Conservation (phyloP, 208 protist species). For the Wallacemonas sp. region DNA sequence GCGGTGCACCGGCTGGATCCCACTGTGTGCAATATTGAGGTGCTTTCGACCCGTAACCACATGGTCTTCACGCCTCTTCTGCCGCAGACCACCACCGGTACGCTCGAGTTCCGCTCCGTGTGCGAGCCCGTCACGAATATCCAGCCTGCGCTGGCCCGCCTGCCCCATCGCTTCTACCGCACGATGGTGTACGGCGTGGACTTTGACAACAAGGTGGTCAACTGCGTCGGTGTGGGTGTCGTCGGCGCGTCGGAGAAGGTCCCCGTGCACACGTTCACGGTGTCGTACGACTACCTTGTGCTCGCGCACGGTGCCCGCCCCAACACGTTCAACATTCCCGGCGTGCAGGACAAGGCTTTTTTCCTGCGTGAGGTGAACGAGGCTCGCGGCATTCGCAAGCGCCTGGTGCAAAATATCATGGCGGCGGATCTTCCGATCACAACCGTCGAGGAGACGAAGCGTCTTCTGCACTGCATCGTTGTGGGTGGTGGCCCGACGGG, state of each 20-base stretch:
- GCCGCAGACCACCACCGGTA: slow-evolving; percentile 90
- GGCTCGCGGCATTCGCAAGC: slow-evolving; percentile 87
- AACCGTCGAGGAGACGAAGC: slow-evolving; percentile 66
- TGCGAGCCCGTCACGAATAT: slow-evolving; percentile 89
- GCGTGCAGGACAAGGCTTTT: slow-evolving; percentile 87
- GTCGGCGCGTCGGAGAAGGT: slow-evolving; percentile 63
- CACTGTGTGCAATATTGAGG: slow-evolving; percentile 80
- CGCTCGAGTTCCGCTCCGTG: slow-evolving; percentile 90
- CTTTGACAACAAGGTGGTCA: slow-evolving; percentile 69
- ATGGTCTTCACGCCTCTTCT: slow-evolving; percentile 97
- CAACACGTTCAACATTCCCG: slow-evolving; percentile 94
- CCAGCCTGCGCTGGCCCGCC: slow-evolving; percentile 78
- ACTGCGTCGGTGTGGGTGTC: slow-evolving; percentile 78
- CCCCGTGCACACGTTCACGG: slow-evolving; percentile 71
- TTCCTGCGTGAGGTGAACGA: slow-evolving; percentile 92
- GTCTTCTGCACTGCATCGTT: slow-evolving; percentile 88
- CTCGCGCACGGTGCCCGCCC: slow-evolving; percentile 86
- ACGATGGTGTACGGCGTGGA: slow-evolving; percentile 82
- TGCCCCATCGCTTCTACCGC: slow-evolving; percentile 76
- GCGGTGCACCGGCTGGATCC: slow-evolving; percentile 75
- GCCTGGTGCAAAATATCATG: slow-evolving; percentile 93
- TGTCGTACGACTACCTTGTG: slow-evolving; percentile 93
- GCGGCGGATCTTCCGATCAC: slow-evolving; percentile 85
- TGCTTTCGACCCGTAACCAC: slow-evolving; percentile 91
- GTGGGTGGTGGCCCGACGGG: slow-evolving; percentile 92